These are phyloP conservation scores for Ceratobasidium sp. DNA, from an alignment of 1,284 basidiomycete species.

Conservation along the genomic window DNA sequence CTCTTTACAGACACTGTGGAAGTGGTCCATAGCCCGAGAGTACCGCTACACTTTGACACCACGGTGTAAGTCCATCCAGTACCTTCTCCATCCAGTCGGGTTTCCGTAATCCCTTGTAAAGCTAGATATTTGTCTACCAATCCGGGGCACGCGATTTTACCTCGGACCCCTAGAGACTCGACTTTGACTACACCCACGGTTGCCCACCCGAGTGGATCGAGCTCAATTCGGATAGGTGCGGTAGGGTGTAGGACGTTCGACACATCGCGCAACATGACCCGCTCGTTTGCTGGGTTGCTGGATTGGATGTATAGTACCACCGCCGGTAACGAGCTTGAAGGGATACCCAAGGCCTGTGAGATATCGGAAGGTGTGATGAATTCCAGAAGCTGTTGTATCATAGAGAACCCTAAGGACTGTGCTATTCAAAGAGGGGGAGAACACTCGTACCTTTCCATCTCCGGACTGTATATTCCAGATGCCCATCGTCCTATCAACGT, in stretches of 20 bases:
- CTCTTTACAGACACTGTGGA: not conserved
- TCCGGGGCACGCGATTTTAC: slow-evolving; percentile 37
- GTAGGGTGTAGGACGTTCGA: slow-evolving; percentile 10
- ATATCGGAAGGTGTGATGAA: slow-evolving; percentile 36
- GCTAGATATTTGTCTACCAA: slow-evolving; percentile 42
- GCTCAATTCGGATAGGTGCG: slow-evolving; percentile 32
- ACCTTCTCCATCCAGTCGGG: not conserved
- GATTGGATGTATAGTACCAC: slow-evolving; percentile 37
- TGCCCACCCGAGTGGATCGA: slow-evolving; percentile 41
- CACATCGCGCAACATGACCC: slow-evolving; percentile 2
- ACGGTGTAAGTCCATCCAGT: slow-evolving; percentile 4
- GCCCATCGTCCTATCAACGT: slow-evolving; percentile 38
- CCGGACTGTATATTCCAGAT: slow-evolving; percentile 42
- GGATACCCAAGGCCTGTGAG: slow-evolving; percentile 10
- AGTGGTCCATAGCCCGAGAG: slow-evolving; percentile 34
- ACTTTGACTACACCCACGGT: slow-evolving; percentile 30
- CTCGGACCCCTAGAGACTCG: not conserved
- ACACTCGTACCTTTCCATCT: slow-evolving; percentile 34
- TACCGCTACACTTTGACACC: slow-evolving; percentile 22
- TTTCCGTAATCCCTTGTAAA: slow-evolving; percentile 25
- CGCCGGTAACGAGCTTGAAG: not conserved
- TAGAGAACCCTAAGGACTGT: not conserved
- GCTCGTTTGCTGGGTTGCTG: slow-evolving; percentile 23
- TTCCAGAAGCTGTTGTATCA: slow-evolving; percentile 38
- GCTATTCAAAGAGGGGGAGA: not conserved